These are phyloP conservation scores for Botrytis cinerea DNA, from an alignment of 2,329 filamentous ascomycete genomes.

Conservation along the genomic window DNA sequence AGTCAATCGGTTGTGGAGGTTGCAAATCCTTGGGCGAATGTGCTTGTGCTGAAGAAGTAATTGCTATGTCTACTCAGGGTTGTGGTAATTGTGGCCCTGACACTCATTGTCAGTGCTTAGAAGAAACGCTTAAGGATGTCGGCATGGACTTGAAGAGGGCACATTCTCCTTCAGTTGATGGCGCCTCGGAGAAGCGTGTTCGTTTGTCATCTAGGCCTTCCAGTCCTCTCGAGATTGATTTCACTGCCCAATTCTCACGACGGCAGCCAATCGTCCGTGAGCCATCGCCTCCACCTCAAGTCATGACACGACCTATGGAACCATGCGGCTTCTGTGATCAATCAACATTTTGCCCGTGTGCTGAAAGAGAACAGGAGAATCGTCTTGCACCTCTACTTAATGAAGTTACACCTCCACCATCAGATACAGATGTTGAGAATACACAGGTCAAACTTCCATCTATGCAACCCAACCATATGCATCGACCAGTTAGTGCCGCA, in stretches of 20 bases:
- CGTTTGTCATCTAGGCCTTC: constrained; percentile 51
- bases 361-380: constrained; percentile 44
- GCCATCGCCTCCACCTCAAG: constrained; percentile 24
- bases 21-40: constrained; percentile 57
- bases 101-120: constrained; percentile 62
- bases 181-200: constrained; percentile 55
- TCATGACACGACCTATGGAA: constrained; percentile 53
- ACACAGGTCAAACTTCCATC: constrained; percentile 62
- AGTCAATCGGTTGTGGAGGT: constrained; percentile 53
- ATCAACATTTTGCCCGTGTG: constrained; percentile 80
- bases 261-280: constrained; percentile 33
- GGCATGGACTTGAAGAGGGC: constrained; percentile 38
- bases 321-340: constrained; percentile 82
- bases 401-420: constrained; percentile 54
- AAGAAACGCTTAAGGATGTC: constrained; percentile 44
- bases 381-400: constrained; percentile 49
- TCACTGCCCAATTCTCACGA: constrained; percentile 63
- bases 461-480: constrained; percentile 42
- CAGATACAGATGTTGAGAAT: constrained; percentile 55
- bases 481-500: constrained; percentile 34
- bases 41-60: constrained; percentile 60
- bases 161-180: constrained; percentile 35
- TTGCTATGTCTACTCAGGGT: constrained; percentile 55
- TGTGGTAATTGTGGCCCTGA: constrained; percentile 68
- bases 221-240: constrained; percentile 67